Evolutionary conservation across 768 basidiomycete species (phyloP).

Genomic region (Rubroboletus satanas): DNA sequence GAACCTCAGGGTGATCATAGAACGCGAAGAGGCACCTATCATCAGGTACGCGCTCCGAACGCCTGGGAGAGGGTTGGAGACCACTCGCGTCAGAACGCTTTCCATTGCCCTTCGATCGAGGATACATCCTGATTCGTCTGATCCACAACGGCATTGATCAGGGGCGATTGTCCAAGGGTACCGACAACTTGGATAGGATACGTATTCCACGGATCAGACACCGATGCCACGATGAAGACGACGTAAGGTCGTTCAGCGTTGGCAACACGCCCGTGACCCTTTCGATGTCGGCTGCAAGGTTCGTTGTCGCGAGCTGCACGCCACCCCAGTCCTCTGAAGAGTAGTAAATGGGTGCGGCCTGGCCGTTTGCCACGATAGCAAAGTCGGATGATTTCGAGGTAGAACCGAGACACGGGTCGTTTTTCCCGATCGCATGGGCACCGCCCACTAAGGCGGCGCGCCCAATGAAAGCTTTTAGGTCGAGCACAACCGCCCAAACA

Average conservation of each 20-base stretch:
- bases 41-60: not conserved
- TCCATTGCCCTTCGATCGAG: not conserved
- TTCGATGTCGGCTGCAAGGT: constrained; percentile 44
- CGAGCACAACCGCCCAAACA: constrained; percentile 3
- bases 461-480: constrained; percentile 7
- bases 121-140: not conserved
- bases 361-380: constrained; percentile 42
- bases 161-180: not conserved
- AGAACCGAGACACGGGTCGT: constrained; percentile 44
- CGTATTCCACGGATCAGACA: not conserved
- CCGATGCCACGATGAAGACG: constrained; percentile 25
- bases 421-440: constrained; percentile 45
- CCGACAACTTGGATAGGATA: not conserved
- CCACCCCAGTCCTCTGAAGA: constrained; percentile 62
- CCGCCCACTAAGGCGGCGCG: not conserved
- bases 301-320: constrained; percentile 53
- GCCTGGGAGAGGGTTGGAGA: not conserved
- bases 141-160: constrained; percentile 2
- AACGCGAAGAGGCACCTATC: not conserved
- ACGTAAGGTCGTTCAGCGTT: constrained; percentile 47
- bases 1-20: too few species aligned
- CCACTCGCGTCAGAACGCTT: not conserved
- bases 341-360: constrained; percentile 47
- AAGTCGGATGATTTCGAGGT: constrained; percentile 31
- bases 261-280: constrained; percentile 55